Percentiles rank a stretch among this genome's conserved stretches.
phyloP scores from a whole-genome alignment of 441 rosid species.

The Manihot esculenta region DNA sequence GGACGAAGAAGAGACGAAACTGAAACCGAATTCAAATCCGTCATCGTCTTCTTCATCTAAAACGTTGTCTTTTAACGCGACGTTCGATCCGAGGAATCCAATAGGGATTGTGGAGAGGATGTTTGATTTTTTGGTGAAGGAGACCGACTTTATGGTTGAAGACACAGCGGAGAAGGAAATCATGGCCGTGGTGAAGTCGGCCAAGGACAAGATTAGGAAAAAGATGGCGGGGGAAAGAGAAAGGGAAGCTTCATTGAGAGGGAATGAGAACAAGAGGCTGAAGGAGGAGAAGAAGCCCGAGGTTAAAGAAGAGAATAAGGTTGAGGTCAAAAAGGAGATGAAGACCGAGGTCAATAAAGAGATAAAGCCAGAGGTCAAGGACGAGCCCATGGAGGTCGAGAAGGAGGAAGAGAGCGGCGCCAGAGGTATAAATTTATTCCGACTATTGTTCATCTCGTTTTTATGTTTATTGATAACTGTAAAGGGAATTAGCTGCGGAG shows the following conservation, averaged over 20 bases:
- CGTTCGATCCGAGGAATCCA: conserved; percentile 63
- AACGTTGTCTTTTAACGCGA: conserved; percentile 40
- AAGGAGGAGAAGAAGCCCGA: conserved; percentile 6
- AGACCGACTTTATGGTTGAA: conserved; percentile 57
- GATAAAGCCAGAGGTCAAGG: neutral
- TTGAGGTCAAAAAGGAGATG: conserved; percentile 18
- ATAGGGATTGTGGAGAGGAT: conserved; percentile 56
- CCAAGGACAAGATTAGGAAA: conserved; percentile 52
- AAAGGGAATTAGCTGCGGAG: neutral
- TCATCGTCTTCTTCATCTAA: conserved; percentile 33
- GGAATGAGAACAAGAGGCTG: conserved; percentile 19
- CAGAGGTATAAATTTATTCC: conserved; percentile 27
- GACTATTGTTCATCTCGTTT: neutral
- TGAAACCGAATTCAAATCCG: conserved; percentile 7
- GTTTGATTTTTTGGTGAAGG: conserved; percentile 60
- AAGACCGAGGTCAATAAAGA: neutral
- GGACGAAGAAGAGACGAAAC: conserved; percentile 34
- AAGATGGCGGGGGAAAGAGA: conserved; percentile 27
- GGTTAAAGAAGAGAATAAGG: neutral
- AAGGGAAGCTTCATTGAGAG: conserved; percentile 25
- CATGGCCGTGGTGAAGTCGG: conserved; percentile 43
- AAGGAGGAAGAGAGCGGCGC: conserved; percentile 29
- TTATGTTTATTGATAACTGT: neutral
- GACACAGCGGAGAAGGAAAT: conserved; percentile 65
- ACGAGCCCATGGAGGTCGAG: conserved; percentile 12